phyloP scores from a whole-genome alignment of 495 filamentous ascomycete species.

The Lasiosphaeria ovina region DNA sequence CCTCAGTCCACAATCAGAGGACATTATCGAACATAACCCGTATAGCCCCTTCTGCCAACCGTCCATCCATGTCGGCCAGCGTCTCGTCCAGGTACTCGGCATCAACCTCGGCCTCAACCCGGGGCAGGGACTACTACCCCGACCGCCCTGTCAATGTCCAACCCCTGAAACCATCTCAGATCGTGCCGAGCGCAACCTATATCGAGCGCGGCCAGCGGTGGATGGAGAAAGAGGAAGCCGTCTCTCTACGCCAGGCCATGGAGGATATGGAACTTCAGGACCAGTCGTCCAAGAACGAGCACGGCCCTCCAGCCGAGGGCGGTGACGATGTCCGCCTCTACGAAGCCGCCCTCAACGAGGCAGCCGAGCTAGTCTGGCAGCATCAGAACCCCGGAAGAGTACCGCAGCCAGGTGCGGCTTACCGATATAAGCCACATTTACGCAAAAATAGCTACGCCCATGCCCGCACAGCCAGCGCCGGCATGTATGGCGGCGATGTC shows the following conservation, averaged over 20 bases:
- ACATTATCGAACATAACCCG: conserved; percentile 30
- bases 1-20: conserved; percentile 35
- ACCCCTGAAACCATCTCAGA: conserved; percentile 47
- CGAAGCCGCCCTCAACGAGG: conserved; percentile 77
- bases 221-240: conserved; percentile 84
- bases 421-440: conserved; percentile 60
- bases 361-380: conserved; percentile 81
- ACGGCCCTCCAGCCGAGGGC: conserved; percentile 23
- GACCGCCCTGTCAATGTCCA: conserved; percentile 30
- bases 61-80: conserved; percentile 37
- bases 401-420: conserved; percentile 59
- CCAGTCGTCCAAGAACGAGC: conserved; percentile 23
- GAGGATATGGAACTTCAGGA: conserved; percentile 61
- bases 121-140: conserved; percentile 46
- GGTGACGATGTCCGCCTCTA: conserved; percentile 68
- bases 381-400: conserved; percentile 65
- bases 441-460: conserved; percentile 61
- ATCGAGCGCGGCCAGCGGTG: conserved; percentile 76
- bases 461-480: conserved; percentile 59
- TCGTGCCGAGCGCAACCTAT: conserved; percentile 63
- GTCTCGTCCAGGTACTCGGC: conserved; percentile 42
- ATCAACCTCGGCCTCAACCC: conserved; percentile 33
- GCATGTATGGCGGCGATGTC: conserved; percentile 48
- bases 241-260: conserved; percentile 73
- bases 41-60: conserved; percentile 22